These are phyloP conservation scores for Alternaria sp. DNA, from an alignment of 2,329 filamentous ascomycete species.

Conservation along the genomic window DNA sequence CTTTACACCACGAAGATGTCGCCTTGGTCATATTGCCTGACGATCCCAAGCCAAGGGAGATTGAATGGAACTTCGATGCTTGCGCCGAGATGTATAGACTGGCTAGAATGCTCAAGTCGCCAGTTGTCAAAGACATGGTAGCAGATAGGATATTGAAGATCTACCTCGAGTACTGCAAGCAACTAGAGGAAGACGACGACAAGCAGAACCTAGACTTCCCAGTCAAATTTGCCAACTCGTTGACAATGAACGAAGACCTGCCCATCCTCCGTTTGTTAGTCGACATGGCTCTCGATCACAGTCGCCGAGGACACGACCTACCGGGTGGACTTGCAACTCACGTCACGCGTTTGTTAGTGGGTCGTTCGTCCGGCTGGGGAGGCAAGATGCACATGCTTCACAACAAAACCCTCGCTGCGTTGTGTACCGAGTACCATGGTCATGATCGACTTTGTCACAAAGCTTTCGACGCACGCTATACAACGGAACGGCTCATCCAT, in stretches of 20 bases:
- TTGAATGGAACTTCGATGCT: not conserved
- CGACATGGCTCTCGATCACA: not conserved
- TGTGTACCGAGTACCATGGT: not conserved
- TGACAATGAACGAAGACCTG: not conserved
- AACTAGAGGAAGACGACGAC: not conserved
- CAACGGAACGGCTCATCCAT: not conserved
- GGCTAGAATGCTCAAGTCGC: not conserved
- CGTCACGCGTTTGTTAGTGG: not conserved
- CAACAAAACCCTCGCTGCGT: not conserved
- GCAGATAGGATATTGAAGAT: not conserved
- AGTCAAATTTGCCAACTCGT: not conserved
- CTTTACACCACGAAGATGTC: not conserved
- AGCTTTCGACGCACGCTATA: not conserved
- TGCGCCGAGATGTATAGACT: not conserved
- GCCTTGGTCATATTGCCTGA: not conserved
- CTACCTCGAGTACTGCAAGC: not conserved
- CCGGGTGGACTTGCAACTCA: not conserved
- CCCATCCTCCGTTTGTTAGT: not conserved
- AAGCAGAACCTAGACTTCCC: not conserved
- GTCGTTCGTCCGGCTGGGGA: not conserved
- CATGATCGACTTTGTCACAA: not conserved
- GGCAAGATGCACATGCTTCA: not conserved
- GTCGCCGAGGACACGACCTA: not conserved
- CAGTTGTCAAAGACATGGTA: not conserved
- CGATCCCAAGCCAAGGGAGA: not conserved